Conservation (phyloP, 352 stramenopile species). For the Phytophthora idaei region DNA sequence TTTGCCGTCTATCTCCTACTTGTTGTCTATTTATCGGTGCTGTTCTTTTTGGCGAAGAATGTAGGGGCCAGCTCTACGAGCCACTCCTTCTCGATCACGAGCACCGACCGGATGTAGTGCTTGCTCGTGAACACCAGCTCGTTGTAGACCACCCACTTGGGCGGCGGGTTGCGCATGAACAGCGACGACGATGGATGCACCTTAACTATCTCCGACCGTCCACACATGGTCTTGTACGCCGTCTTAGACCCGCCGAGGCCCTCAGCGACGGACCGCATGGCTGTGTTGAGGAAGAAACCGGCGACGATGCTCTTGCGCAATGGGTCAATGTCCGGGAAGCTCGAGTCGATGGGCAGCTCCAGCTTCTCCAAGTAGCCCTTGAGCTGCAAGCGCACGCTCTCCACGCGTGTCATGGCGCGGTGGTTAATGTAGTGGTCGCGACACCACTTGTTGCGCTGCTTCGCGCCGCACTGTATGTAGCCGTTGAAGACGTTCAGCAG, state of each 20-base stretch:
- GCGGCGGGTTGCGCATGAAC: conserved; percentile 88
- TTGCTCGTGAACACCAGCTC: conserved; percentile 92
- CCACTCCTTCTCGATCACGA: conserved; percentile 91
- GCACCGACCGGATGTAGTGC: conserved; percentile 89
- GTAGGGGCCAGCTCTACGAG: conserved; percentile 81
- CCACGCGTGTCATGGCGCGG: conserved; percentile 83
- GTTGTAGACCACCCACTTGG: conserved; percentile 89
- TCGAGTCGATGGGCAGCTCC: conserved; percentile 67
- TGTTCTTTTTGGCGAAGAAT: conserved; percentile 80
- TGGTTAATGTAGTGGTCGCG: conserved; percentile 88
- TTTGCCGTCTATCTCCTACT: background rate
- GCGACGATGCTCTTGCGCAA: conserved; percentile 88
- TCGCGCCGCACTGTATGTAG: conserved; percentile 70
- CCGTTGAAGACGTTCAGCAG: conserved; percentile 84
- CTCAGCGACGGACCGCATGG: conserved; percentile 83
- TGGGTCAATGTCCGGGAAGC: conserved; percentile 80
- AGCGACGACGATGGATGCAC: conserved; percentile 89
- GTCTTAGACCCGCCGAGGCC: conserved; percentile 76
- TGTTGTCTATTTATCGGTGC: conserved; percentile 21
- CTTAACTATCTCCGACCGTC: conserved; percentile 82
- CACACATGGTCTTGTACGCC: conserved; percentile 88
- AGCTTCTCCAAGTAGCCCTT: conserved; percentile 77
- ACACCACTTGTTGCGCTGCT: conserved; percentile 89
- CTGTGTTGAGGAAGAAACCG: conserved; percentile 90
- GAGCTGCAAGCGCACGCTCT: conserved; percentile 80